Conservation (phyloP, 2,329 filamentous ascomycete species). For the Penicillium sp. region DNA sequence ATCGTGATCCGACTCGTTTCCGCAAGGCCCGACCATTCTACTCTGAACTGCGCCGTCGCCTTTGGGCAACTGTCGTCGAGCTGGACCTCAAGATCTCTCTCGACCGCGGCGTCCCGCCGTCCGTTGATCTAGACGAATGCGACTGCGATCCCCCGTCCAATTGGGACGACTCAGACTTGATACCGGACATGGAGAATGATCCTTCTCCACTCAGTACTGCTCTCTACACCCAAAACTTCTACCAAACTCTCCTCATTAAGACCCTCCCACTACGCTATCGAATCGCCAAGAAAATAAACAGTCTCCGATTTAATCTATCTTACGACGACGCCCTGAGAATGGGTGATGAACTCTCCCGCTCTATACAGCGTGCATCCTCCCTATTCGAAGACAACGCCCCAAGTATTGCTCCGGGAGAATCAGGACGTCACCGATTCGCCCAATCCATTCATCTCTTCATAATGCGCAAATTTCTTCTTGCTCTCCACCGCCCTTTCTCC, state of each 20-base stretch:
- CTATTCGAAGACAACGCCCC: slow-evolving; percentile 22
- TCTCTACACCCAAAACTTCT: slow-evolving; percentile 24
- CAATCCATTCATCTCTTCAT: slow-evolving; percentile 48
- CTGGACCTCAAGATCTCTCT: slow-evolving; percentile 39
- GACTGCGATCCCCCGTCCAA: slow-evolving; percentile 39
- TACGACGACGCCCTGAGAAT: slow-evolving; percentile 34
- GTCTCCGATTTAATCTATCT: slow-evolving; percentile 27
- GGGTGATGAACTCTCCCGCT: slow-evolving; percentile 26
- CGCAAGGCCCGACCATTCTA: slow-evolving; percentile 33
- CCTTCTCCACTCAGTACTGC: slow-evolving; percentile 16
- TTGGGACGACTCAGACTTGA: slow-evolving; percentile 35
- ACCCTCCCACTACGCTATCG: slow-evolving; percentile 29
- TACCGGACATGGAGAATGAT: slow-evolving; percentile 25
- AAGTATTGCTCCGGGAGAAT: slow-evolving; percentile 2
- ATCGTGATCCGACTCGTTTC: slow-evolving; percentile 37
- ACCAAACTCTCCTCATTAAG: slow-evolving; percentile 27
- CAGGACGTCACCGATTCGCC: slow-evolving; percentile 24
- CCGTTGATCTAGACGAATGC: slow-evolving; percentile 34
- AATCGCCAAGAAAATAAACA: slow-evolving; percentile 30
- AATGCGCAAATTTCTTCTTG: slow-evolving; percentile 54
- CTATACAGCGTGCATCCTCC: slow-evolving; percentile 20
- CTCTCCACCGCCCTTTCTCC: slow-evolving; percentile 49
- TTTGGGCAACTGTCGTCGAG: slow-evolving; percentile 46
- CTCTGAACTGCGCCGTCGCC: slow-evolving; percentile 45
- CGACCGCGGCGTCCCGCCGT: slow-evolving; percentile 32